Conservation (phyloP, 2,329 filamentous ascomycete genomes). For the Chalaropsis ovoidea region DNA sequence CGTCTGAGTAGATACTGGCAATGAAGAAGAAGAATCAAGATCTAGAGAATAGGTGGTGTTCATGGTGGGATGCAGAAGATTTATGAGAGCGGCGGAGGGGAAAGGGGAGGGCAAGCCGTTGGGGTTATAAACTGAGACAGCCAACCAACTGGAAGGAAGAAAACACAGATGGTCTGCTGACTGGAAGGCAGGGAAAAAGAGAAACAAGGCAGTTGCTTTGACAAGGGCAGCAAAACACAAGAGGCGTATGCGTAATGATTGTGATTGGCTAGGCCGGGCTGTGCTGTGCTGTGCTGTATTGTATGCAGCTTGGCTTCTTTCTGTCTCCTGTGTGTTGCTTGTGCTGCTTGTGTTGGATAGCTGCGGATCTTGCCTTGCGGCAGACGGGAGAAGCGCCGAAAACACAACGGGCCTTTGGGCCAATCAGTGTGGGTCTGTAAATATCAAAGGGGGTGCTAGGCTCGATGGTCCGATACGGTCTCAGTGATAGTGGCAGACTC, state of each 20-base stretch:
- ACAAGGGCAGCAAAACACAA: conserved; percentile 6
- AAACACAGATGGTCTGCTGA: conserved; percentile 3
- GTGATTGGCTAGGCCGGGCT: not conserved
- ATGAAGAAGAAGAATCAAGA: conserved; percentile 14
- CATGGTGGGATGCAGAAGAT: conserved; percentile 18
- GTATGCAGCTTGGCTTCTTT: not conserved
- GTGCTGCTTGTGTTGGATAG: not conserved
- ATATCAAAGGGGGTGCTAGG: not conserved
- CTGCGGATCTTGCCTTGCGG: not conserved
- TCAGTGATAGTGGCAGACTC: not conserved
- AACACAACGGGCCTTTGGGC: not conserved
- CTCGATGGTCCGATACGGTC: not conserved
- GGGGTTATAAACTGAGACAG: conserved; percentile 17
- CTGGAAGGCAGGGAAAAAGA: not conserved
- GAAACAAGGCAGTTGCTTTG: not conserved
- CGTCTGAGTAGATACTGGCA: not conserved
- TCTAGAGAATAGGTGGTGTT: conserved; percentile 22
- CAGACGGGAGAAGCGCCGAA: not conserved
- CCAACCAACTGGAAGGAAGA: conserved; percentile 4
- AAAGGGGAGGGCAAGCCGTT: conserved; percentile 6
- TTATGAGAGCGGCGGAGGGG: not conserved
- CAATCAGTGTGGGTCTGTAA: not conserved
- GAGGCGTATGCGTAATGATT: conserved; percentile 3
- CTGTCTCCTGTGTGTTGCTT: not conserved
- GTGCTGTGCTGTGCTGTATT: not conserved